Evolutionary conservation across 179 eudicot species (phyloP), one percentile per base, ranked within the genome.

Genomic region (Silene coronaria): DNA sequence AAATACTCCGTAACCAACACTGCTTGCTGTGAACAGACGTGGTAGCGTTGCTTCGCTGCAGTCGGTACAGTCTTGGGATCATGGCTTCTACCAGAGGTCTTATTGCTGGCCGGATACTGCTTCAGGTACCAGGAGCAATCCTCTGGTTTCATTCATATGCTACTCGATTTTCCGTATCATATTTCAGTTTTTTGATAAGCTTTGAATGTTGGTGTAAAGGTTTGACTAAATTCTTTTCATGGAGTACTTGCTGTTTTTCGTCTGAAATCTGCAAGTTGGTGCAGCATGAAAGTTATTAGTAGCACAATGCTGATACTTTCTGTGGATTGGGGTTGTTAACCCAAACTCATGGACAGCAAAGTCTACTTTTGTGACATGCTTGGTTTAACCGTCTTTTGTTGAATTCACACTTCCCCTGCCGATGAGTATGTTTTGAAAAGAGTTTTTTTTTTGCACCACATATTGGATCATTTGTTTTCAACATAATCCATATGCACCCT

Each of bases 71-170:
- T 80, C 97, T 96, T 78, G 97, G 99, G 62, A 90, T 96, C 77
- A 91, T 93, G 97, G 98, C 99, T 61, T 91, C 99, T 42, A 87
- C 94, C 65, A 90, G 97, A 88, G 99, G 99, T 58, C 90, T 87
- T 53, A 84, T 96, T 71, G 91, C 89, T 75, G 98, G 99, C 77
- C 91, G 99, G 61, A 77, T 96, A 71, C 69, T 84, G 84, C 82
- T 96, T 72, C 91, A 96, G 98, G 99, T 80, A 81, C 36, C 9
- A 10, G 5, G 3, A 60, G 70, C 62, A 45, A 17, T 34, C 27
- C 38, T 74, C 60, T 32, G 17, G 3, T 0, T 66, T 69, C 1
- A 21, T 4, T 27, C 53, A 6, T 24, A 55, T 16, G 0, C 2
- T 22, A 21, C 6, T 7, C 46, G 2, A 21, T 6, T n/a, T n/a